phyloP scores from a whole-genome alignment of 1,284 basidiomycete species.

The Grifola frondosa region DNA sequence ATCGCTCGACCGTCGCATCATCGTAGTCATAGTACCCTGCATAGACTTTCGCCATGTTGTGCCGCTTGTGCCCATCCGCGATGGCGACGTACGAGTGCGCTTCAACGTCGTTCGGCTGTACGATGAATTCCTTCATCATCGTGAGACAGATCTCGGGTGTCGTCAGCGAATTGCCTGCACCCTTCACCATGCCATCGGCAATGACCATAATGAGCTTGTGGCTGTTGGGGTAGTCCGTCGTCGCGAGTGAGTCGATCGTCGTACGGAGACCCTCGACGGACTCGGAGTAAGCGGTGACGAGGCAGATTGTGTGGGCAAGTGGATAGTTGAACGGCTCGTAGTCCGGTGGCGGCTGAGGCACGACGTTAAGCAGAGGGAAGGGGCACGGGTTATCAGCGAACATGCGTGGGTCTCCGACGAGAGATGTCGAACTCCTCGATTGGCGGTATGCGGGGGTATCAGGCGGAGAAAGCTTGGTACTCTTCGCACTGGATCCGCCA shows the following conservation, averaged over 20 bases:
- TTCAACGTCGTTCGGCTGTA: constrained; percentile 86
- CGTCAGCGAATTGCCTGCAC: constrained; percentile 81
- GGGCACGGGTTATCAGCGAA: constrained; percentile 78
- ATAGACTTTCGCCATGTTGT: constrained; percentile 99
- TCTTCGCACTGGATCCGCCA: constrained; percentile 42
- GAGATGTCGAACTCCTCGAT: constrained; percentile 82
- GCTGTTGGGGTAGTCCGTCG: constrained; percentile 98
- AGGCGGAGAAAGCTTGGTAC: constrained; percentile 62
- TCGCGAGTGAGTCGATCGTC: constrained; percentile 95
- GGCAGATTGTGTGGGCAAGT: constrained; percentile 89
- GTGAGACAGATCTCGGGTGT: constrained; percentile 93
- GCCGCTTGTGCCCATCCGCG: constrained; percentile 97
- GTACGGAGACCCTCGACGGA: constrained; percentile 95
- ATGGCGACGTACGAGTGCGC: constrained; percentile 97
- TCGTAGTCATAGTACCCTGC: constrained; percentile 98
- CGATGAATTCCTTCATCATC: constrained; percentile 98
- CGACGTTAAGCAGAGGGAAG: constrained; percentile 88
- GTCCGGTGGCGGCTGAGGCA: constrained; percentile 89
- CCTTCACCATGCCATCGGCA: constrained; percentile 98
- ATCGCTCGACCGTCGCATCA: constrained; percentile 85
- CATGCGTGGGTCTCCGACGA: constrained; percentile 47
- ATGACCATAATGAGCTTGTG: constrained; percentile 97
- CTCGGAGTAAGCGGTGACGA: constrained; percentile 99
- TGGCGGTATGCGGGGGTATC: constrained; percentile 74
- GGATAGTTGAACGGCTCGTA: constrained; percentile 97